Conservation (phyloP, 2,329 filamentous ascomycete species). For the Botrytis galanthina region DNA sequence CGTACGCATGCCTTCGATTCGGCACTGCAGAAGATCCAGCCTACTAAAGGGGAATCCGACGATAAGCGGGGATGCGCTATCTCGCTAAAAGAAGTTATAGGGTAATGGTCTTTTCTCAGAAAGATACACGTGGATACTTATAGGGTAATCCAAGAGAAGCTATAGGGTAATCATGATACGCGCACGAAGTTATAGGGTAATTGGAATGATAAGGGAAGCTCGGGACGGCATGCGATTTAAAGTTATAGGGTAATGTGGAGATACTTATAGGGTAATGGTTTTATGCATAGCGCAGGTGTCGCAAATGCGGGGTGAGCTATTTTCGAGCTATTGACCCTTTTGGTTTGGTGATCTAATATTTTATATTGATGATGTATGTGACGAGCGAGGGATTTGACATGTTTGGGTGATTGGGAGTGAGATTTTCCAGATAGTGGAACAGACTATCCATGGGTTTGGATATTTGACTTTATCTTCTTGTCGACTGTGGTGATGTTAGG, state of each 20-base stretch:
- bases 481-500: background rate
- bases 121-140: conserved; percentile 1
- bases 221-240: background rate
- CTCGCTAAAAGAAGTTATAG: background rate
- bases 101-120: background rate
- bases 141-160: background rate
- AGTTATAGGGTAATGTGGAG: conserved; percentile 7
- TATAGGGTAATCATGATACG: background rate
- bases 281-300: background rate
- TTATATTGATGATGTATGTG: background rate
- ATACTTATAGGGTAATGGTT: background rate
- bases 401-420: background rate
- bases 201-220: background rate
- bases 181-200: conserved; percentile 1
- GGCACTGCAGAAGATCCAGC: background rate
- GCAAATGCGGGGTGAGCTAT: conserved; percentile 1
- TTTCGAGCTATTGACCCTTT: background rate
- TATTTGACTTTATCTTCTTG: background rate
- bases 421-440: background rate
- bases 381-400: background rate
- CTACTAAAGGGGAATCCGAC: background rate
- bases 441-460: background rate
- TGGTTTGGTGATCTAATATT: background rate
- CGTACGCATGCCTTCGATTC: background rate
- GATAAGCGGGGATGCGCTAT: background rate